These are phyloP conservation scores for Ophiosphaerella narmari DNA, from an alignment of 2,329 filamentous ascomycete species.

Conservation along the genomic window DNA sequence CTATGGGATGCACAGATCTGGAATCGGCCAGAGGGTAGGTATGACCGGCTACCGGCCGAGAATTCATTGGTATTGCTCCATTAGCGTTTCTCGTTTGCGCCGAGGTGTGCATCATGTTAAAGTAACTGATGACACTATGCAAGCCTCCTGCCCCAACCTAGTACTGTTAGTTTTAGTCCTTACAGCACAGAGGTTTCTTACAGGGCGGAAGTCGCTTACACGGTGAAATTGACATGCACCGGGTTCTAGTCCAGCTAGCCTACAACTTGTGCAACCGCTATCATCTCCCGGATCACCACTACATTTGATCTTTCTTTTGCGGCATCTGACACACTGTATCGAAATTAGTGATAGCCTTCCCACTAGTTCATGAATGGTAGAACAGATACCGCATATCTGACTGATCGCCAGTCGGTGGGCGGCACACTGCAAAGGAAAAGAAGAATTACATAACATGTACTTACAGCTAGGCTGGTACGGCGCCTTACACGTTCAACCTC, in stretches of 20 bases:
- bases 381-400: too few species aligned
- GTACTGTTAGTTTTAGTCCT: slow-evolving; percentile 9
- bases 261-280: slow-evolving; percentile 82
- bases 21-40: slow-evolving; percentile 26
- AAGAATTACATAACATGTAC: slow-evolving; percentile 12
- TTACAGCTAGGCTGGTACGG: slow-evolving; percentile 54
- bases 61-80: slow-evolving; percentile 28
- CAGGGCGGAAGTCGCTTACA: slow-evolving; percentile 53
- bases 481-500: slow-evolving; percentile 50
- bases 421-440: not conserved
- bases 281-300: slow-evolving; percentile 81
- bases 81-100: slow-evolving; percentile 22
- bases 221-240: slow-evolving; percentile 76
- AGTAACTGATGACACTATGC: slow-evolving; percentile 28
- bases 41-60: slow-evolving; percentile 14
- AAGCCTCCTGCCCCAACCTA: slow-evolving; percentile 42
- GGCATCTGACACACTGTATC: slow-evolving; percentile 79
- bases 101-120: slow-evolving; percentile 20
- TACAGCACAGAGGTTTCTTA: not conserved
- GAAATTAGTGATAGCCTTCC: not conserved
- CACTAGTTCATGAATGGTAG: not conserved
- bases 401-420: too few species aligned
- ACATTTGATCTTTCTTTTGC: slow-evolving; percentile 93
- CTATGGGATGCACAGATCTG: slow-evolving; percentile 21
- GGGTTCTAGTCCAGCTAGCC: slow-evolving; percentile 67